These are phyloP conservation scores for Alternaria panax DNA, from an alignment of 2,329 filamentous ascomycete species.

Conservation along the genomic window DNA sequence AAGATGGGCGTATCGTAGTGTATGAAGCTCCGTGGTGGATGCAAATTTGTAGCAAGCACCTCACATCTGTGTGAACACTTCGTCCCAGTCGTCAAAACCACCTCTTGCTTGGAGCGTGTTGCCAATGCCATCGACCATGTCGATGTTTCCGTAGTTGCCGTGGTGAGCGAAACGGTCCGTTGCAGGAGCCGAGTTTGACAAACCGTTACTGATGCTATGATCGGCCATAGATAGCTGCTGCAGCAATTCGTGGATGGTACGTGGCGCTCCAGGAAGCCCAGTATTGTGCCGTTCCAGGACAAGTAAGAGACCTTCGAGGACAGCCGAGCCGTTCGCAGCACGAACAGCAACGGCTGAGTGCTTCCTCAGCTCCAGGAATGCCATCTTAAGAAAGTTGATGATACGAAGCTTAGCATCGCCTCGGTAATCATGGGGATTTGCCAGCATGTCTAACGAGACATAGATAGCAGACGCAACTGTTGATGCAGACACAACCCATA, in stretches of 20 bases:
- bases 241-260: conserved; percentile 14
- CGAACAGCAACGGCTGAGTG: conserved; percentile 16
- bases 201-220: not conserved
- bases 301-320: conserved; percentile 12
- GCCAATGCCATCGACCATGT: conserved; percentile 6
- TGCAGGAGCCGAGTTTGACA: not conserved
- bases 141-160: not conserved
- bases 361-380: conserved; percentile 13
- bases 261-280: conserved; percentile 3
- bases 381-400: conserved; percentile 8
- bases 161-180: not conserved
- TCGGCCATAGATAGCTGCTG: conserved; percentile 13
- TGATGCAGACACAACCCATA: conserved; percentile 19
- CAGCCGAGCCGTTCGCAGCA: conserved; percentile 14
- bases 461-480: conserved; percentile 16
- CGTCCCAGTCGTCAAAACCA: conserved; percentile 7
- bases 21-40: not conserved
- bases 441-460: conserved; percentile 14
- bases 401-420: conserved; percentile 4
- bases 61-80: conserved; percentile 11
- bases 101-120: conserved; percentile 1
- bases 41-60: not conserved
- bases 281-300: conserved; percentile 10
- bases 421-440: conserved; percentile 14
- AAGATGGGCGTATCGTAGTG: not conserved